Evolutionary conservation across 1,284 basidiomycete species (phyloP).

Genomic region (Irpex lacteus): DNA sequence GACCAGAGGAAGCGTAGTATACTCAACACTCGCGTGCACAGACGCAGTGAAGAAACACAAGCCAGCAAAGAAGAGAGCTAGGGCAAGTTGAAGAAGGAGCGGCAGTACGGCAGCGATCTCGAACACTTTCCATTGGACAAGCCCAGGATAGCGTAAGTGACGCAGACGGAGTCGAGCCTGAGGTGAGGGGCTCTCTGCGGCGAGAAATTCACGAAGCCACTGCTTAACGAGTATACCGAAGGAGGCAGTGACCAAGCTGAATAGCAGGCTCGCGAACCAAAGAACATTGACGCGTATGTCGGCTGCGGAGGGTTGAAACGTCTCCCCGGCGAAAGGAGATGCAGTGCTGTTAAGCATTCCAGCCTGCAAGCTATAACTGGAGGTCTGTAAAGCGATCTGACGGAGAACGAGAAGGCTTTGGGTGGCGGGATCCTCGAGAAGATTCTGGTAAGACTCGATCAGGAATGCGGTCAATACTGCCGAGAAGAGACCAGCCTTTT

Average conservation of each 20-base stretch:
- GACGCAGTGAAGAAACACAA: neutral
- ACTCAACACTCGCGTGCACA: neutral
- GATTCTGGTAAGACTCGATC: neutral
- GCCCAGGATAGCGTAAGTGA: neutral
- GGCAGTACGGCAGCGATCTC: neutral
- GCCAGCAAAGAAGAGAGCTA: neutral
- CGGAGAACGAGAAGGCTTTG: neutral
- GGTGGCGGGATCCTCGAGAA: neutral
- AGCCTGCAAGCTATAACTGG: neutral
- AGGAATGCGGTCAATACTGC: neutral
- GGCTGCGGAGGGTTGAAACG: neutral
- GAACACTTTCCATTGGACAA: neutral
- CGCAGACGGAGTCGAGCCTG: neutral
- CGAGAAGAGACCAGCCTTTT: neutral
- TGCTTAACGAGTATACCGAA: neutral
- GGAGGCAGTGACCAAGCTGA: neutral
- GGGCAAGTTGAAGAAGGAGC: neutral
- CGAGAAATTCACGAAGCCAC: neutral
- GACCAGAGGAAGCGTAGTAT: neutral
- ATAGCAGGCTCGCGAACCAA: neutral
- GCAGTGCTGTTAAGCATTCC: neutral
- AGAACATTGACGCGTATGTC: neutral
- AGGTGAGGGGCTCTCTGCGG: neutral
- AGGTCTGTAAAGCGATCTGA: neutral
- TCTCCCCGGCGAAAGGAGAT: no score